Evolutionary conservation across 306 rosid genomes (phyloP).

Genomic region (Clitoria ternatea): DNA sequence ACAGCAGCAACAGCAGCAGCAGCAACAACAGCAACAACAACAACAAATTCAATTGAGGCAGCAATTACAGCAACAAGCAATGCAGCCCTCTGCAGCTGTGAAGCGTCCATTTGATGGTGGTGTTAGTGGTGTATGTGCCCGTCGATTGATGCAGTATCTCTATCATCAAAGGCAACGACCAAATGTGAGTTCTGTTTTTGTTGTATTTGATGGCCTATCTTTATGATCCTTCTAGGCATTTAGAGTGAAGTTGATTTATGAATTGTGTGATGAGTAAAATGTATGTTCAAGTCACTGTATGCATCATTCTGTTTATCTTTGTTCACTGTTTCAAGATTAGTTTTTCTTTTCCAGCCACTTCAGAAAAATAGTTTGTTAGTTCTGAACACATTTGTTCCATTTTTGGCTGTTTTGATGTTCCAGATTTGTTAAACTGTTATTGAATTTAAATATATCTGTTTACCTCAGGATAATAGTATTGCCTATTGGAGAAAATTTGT

Average conservation of each 20-base stretch:
- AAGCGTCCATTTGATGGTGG: conserved; percentile 82
- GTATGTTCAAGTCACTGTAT: not conserved
- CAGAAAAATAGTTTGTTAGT: not conserved
- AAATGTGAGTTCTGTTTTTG: conserved; percentile 46
- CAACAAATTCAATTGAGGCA: conserved; percentile 80
- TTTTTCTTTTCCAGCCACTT: not conserved
- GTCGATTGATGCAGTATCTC: conserved; percentile 92
- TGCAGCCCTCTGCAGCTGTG: conserved; percentile 55
- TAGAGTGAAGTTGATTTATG: not conserved
- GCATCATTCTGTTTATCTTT: not conserved
- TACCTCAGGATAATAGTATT: conserved; percentile 76
- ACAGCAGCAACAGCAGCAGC: conserved; percentile 28
- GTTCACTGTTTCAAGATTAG: not conserved
- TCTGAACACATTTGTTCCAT: not conserved
- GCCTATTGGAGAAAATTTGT: conserved; percentile 99
- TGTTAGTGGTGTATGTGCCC: conserved; percentile 89
- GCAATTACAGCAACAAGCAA: conserved; percentile 78
- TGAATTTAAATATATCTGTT: conserved; percentile 8
- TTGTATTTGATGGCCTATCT: not conserved
- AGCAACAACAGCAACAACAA: conserved; percentile 43
- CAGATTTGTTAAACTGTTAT: not conserved
- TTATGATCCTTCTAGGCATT: not conserved
- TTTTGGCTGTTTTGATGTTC: not conserved
- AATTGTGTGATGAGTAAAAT: not conserved
- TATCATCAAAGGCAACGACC: conserved; percentile 94